phyloP scores from a whole-genome alignment of 805 yeast species.

The Candida mattraensis region DNA sequence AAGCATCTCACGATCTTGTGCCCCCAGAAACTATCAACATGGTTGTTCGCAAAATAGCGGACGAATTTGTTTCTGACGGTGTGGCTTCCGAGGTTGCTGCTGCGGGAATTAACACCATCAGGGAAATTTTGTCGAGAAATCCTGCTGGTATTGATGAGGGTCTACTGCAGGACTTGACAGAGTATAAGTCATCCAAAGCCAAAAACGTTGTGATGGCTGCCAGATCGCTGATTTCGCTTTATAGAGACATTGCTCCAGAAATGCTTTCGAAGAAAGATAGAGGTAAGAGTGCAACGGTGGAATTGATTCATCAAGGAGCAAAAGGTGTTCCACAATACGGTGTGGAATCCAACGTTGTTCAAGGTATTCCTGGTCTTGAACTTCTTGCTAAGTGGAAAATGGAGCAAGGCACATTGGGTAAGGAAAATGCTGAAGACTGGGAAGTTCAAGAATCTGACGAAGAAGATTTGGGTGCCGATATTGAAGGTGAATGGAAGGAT shows the following conservation, averaged over 20 bases:
- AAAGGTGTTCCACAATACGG: conserved; percentile 65
- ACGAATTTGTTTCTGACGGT: conserved; percentile 97
- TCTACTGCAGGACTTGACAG: conserved; percentile 83
- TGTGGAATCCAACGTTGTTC: conserved; percentile 59
- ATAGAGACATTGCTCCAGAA: conserved; percentile 95
- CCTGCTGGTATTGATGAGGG: conserved; percentile 92
- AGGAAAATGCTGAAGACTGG: conserved; percentile 59
- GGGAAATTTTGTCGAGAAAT: conserved; percentile 90
- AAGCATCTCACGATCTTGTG: conserved; percentile 92
- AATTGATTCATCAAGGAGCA: conserved; percentile 56
- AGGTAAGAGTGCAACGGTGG: conserved; percentile 90
- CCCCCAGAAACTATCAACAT: conserved; percentile 89
- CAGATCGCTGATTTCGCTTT: conserved; percentile 76
- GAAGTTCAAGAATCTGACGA: conserved; percentile 60
- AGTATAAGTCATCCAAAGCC: conserved; percentile 88
- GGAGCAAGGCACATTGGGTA: conserved; percentile 54
- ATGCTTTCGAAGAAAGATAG: conserved; percentile 89
- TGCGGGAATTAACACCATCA: conserved; percentile 93
- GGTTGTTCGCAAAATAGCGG: conserved; percentile 88
- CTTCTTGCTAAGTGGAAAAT: conserved; percentile 83
- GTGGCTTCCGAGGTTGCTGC: conserved; percentile 98
- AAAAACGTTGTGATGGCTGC: conserved; percentile 96
- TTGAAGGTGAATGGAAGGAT: conserved; percentile 91
- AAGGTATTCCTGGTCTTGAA: conserved; percentile 90
- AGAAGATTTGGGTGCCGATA: conserved; percentile 51